Percentiles rank a stretch among this genome's conserved stretches.
These are phyloP conservation scores for Cytidiella melzeri DNA, from an alignment of 768 basidiomycete genomes.

Conservation along the genomic window DNA sequence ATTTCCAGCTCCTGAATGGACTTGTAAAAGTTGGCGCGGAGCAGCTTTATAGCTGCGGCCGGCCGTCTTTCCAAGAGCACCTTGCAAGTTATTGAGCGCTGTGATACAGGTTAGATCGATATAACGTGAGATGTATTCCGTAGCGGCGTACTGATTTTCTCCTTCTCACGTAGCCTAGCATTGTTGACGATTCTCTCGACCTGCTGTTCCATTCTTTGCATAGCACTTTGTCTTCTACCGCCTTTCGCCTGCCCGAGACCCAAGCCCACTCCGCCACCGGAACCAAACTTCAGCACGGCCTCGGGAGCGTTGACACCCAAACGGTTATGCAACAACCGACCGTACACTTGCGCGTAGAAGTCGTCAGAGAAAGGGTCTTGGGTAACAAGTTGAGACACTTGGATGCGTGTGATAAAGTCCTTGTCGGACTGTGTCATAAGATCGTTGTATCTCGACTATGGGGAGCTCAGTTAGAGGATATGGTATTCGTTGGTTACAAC, in stretches of 20 bases:
- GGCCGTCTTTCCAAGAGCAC: conserved; percentile 91
- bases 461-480: neutral
- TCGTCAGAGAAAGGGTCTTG: conserved; percentile 97
- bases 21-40: conserved; percentile 93
- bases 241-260: conserved; percentile 67
- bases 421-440: conserved; percentile 98
- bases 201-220: conserved; percentile 92
- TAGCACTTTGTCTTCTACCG: conserved; percentile 71
- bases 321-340: conserved; percentile 75
- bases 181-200: conserved; percentile 95
- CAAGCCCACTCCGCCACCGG: conserved; percentile 78
- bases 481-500: conserved; percentile 3
- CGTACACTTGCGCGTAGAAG: conserved; percentile 96
- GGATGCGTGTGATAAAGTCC: conserved; percentile 98
- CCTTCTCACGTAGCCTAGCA: conserved; percentile 79
- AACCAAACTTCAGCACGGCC: conserved; percentile 81
- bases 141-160: conserved; percentile 48
- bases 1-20: conserved; percentile 44
- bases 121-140: neutral
- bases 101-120: conserved; percentile 3
- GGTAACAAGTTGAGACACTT: conserved; percentile 96
- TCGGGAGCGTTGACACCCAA: conserved; percentile 67
- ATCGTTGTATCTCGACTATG: conserved; percentile 85
- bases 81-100: conserved; percentile 79
- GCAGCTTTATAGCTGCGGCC: conserved; percentile 92